Percentiles rank a stretch among this genome's conserved stretches.
Conservation (phyloP, 2,329 filamentous ascomycete species). For the Colletotrichum sp. region DNA sequence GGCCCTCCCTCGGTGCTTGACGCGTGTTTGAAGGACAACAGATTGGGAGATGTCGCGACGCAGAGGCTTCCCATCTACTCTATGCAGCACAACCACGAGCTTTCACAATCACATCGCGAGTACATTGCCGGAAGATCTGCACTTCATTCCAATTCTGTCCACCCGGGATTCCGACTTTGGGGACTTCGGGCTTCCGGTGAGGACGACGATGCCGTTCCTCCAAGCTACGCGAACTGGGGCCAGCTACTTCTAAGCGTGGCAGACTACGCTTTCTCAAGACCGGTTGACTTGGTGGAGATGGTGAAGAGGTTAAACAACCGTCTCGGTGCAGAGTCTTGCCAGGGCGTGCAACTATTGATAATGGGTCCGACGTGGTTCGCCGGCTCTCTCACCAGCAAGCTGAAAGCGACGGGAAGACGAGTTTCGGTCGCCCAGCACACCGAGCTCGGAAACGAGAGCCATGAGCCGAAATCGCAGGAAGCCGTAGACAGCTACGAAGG, state of each 20-base stretch:
- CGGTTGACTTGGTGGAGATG: background rate
- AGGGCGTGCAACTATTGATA: background rate
- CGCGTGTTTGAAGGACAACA: background rate
- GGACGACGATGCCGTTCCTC: background rate
- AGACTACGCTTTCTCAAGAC: background rate
- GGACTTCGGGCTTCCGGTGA: background rate
- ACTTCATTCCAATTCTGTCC: background rate
- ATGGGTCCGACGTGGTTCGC: background rate
- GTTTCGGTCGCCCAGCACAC: background rate
- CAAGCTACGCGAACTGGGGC: background rate
- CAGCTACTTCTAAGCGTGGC: background rate
- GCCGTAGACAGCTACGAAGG: background rate
- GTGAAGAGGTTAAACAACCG: background rate
- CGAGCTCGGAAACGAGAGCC: background rate
- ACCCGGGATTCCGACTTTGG: background rate
- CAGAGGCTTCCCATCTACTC: background rate
- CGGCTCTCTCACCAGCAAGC: background rate
- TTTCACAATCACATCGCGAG: background rate
- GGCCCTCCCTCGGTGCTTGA: background rate
- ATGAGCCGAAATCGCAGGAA: background rate
- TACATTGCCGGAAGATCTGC: background rate
- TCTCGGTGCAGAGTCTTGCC: background rate
- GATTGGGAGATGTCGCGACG: background rate
- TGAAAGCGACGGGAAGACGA: background rate
- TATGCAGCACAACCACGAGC: slow-evolving; percentile 2